These are phyloP conservation scores for Casuarina cunninghamiana DNA, from an alignment of 306 rosid genomes.

Conservation along the genomic window DNA sequence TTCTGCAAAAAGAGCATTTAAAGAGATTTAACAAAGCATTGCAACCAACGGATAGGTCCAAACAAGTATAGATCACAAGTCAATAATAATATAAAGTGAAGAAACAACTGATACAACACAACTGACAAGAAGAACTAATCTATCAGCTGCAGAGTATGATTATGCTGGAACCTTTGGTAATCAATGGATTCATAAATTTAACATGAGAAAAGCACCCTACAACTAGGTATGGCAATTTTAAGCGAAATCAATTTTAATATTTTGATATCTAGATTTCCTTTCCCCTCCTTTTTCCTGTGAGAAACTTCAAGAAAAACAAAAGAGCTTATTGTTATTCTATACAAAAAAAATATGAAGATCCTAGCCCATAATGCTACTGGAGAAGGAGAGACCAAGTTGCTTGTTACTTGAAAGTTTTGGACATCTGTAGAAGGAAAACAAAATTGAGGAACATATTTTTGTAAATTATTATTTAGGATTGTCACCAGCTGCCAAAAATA, in stretches of 20 bases:
- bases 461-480: not conserved
- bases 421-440: not conserved
- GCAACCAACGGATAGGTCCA: conserved; percentile 10
- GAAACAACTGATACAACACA: not conserved
- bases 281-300: not conserved
- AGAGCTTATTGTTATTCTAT: not conserved
- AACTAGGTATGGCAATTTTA: not conserved
- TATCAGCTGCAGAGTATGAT: not conserved
- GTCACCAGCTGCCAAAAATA: not conserved
- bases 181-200: not conserved
- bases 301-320: not conserved
- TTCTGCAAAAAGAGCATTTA: conserved; percentile 56
- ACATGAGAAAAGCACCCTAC: not conserved
- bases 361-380: not conserved
- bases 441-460: not conserved
- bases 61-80: not conserved
- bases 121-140: conserved; percentile 3
- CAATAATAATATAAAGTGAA: not conserved
- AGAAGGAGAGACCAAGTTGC: not conserved
- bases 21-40: conserved; percentile 22
- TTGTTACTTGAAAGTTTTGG: not conserved
- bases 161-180: not conserved
- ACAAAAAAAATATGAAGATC: not conserved
- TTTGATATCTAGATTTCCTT: not conserved
- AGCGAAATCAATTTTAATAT: not conserved